Evolutionary conservation across 2,329 filamentous ascomycete species (phyloP).

Genomic region (Claviceps quebecensis): DNA sequence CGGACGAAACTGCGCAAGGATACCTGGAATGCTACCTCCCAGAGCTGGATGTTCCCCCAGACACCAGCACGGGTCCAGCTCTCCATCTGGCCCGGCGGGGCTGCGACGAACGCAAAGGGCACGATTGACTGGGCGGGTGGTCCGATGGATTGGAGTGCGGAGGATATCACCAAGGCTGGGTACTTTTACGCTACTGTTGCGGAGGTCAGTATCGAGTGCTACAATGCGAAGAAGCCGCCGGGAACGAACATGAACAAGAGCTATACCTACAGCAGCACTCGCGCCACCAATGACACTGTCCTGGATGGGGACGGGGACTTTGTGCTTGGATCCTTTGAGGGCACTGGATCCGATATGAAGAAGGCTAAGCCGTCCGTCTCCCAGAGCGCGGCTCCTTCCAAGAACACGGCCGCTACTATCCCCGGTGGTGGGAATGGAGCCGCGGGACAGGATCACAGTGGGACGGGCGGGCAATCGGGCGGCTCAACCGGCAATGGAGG

Average conservation of each 20-base stretch:
- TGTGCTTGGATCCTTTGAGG: slow-evolving; percentile 63
- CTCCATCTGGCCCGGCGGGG: slow-evolving; percentile 90
- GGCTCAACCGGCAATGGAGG: slow-evolving; percentile 10
- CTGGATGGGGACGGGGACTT: slow-evolving; percentile 61
- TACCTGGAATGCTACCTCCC: slow-evolving; percentile 74
- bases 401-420: slow-evolving; percentile 14
- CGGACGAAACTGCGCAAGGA: slow-evolving; percentile 61
- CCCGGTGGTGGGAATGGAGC: slow-evolving; percentile 17
- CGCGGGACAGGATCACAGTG: slow-evolving; percentile 12
- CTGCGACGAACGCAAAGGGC: slow-evolving; percentile 61
- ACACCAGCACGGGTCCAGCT: slow-evolving; percentile 83
- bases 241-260: slow-evolving; percentile 56
- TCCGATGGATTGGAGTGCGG: slow-evolving; percentile 64
- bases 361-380: slow-evolving; percentile 20
- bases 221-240: slow-evolving; percentile 44
- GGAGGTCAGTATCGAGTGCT: slow-evolving; percentile 75
- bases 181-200: slow-evolving; percentile 80
- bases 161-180: slow-evolving; percentile 66
- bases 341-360: slow-evolving; percentile 65
- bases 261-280: slow-evolving; percentile 58
- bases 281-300: slow-evolving; percentile 63
- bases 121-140: slow-evolving; percentile 90
- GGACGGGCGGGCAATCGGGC: background rate
- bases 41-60: slow-evolving; percentile 80
- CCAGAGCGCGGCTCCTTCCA: slow-evolving; percentile 9